Evolutionary conservation across 805 yeast genomes (phyloP).

Genomic region (Saturnispora silvae): DNA sequence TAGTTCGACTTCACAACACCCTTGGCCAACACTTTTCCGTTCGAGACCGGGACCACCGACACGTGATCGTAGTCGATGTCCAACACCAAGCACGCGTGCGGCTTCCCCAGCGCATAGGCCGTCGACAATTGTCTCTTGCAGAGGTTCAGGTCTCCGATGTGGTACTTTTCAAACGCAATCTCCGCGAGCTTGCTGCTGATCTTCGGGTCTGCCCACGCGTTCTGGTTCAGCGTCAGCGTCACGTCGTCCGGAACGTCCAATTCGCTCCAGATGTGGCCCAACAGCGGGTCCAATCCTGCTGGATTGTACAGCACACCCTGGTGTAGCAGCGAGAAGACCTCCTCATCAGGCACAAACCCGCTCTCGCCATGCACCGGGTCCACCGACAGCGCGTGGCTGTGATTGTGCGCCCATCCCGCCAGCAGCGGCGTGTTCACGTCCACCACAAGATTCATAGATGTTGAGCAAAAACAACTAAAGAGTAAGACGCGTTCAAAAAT

Average conservation of each 20-base stretch:
- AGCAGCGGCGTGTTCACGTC: slow-evolving; percentile 3
- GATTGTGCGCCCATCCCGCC: slow-evolving; percentile 7
- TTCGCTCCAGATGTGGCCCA: slow-evolving; percentile 50
- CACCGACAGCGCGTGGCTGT: slow-evolving; percentile 2
- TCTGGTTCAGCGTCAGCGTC: slow-evolving; percentile 50
- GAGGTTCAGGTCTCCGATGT: slow-evolving; percentile 69
- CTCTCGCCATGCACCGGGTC: slow-evolving; percentile 8
- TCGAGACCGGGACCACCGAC: slow-evolving; percentile 66
- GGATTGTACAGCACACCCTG: slow-evolving; percentile 63
- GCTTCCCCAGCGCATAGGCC: slow-evolving; percentile 64
- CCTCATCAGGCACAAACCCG: slow-evolving; percentile 17
- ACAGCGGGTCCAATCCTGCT: slow-evolving; percentile 55
- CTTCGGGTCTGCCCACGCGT: slow-evolving; percentile 57
- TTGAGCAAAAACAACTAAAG: not conserved
- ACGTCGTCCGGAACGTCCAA: slow-evolving; percentile 39
- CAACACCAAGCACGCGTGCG: slow-evolving; percentile 63
- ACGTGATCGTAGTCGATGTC: slow-evolving; percentile 68
- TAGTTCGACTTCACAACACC: slow-evolving; percentile 57
- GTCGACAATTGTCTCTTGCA: slow-evolving; percentile 70
- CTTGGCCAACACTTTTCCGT: slow-evolving; percentile 60
- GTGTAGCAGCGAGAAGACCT: slow-evolving; percentile 49
- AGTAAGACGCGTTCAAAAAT: not conserved
- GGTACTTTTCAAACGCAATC: slow-evolving; percentile 61
- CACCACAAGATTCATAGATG: slow-evolving; percentile 5
- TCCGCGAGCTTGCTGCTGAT: slow-evolving; percentile 51